phyloP scores from a whole-genome alignment of 2,329 filamentous ascomycete species.

The Paraphoma chrysanthemicola region DNA sequence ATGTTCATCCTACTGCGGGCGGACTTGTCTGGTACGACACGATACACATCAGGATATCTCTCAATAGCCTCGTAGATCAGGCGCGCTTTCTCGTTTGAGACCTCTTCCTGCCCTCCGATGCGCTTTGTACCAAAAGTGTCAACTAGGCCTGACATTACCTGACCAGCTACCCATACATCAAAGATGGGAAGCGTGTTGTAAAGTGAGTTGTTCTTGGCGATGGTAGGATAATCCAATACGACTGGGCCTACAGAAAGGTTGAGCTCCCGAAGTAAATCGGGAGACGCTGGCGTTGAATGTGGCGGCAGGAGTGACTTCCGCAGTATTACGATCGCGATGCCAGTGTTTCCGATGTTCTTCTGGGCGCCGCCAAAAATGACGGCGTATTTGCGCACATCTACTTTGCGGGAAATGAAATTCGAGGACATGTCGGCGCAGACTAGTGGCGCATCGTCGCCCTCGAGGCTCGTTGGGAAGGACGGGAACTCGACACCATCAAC shows the following conservation, averaged over 20 bases:
- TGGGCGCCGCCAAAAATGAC: slow-evolving; percentile 90
- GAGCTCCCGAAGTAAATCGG: slow-evolving; percentile 74
- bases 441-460: slow-evolving; percentile 69
- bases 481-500: slow-evolving; percentile 94
- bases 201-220: slow-evolving; percentile 90
- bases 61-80: slow-evolving; percentile 82
- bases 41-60: slow-evolving; percentile 74
- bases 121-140: slow-evolving; percentile 68
- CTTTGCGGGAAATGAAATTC: slow-evolving; percentile 83
- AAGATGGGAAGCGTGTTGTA: slow-evolving; percentile 98
- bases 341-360: slow-evolving; percentile 89
- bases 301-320: slow-evolving; percentile 81
- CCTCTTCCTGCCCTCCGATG: slow-evolving; percentile 76
- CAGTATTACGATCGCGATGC: slow-evolving; percentile 85
- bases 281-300: slow-evolving; percentile 61
- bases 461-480: slow-evolving; percentile 70
- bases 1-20: slow-evolving; percentile 93
- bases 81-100: slow-evolving; percentile 76
- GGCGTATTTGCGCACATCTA: slow-evolving; percentile 80
- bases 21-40: slow-evolving; percentile 75
- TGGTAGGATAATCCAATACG: slow-evolving; percentile 81
- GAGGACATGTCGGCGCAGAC: slow-evolving; percentile 94
- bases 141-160: slow-evolving; percentile 81
- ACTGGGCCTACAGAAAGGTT: slow-evolving; percentile 79
- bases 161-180: slow-evolving; percentile 88